A percentile compares a stretch with the other conserved stretches of the same genome.
phyloP scores from a whole-genome alignment of 345 rosid genomes.

The Fremontodendron californicum region DNA sequence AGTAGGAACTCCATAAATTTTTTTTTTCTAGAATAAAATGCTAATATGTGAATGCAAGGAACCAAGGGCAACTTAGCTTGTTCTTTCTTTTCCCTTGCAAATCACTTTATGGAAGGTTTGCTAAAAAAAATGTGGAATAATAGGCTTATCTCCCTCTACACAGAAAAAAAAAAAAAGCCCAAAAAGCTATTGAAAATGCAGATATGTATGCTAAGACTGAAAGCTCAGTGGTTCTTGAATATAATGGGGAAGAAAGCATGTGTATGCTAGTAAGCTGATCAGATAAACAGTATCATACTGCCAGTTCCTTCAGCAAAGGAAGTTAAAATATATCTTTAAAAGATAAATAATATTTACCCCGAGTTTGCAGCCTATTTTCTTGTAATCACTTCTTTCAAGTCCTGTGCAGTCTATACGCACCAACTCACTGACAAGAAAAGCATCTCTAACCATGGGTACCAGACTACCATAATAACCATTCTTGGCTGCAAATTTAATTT shows the following conservation, averaged over 20 bases:
- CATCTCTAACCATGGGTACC: constrained; percentile 91
- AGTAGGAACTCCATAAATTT: not conserved
- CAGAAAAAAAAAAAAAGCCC: not conserved
- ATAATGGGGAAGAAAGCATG: not conserved
- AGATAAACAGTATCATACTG: too few relatives aligned
- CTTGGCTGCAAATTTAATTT: constrained; percentile 56
- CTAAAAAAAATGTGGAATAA: not conserved
- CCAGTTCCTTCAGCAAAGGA: not conserved
- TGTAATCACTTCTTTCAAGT: constrained; percentile 77
- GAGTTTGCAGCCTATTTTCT: constrained; percentile 90
- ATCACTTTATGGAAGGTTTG: too few relatives aligned
- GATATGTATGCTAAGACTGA: not conserved
- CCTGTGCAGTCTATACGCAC: constrained; percentile 84
- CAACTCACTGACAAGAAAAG: constrained; percentile 64
- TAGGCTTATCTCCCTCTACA: not conserved
- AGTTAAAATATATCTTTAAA: not conserved
- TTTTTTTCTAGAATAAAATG: not conserved
- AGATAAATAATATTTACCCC: constrained; percentile 44
- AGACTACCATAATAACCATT: constrained; percentile 90
- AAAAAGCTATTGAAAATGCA: not conserved
- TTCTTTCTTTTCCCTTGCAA: too few relatives aligned
- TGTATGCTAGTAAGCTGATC: not conserved
- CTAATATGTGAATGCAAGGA: not conserved
- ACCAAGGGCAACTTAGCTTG: not conserved
- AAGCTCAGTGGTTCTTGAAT: not conserved